Evolutionary conservation across 768 basidiomycete species (phyloP).

Genomic region (Tubosaeta sp.): DNA sequence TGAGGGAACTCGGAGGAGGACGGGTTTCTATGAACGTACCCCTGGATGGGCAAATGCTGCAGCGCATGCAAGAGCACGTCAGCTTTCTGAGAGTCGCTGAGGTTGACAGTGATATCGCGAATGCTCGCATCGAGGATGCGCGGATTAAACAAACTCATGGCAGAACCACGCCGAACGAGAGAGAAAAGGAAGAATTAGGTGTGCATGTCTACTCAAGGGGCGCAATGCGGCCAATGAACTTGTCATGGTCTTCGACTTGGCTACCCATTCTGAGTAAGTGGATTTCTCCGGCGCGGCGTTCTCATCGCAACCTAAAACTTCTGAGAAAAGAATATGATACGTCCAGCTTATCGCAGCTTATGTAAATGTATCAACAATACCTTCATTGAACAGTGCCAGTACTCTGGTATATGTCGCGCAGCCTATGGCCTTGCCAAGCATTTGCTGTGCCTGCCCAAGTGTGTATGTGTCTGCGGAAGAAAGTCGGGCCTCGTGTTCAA

Average conservation of each 20-base stretch:
- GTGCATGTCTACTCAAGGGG: constrained; percentile 5
- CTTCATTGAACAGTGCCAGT: too few species aligned
- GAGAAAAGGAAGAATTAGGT: background rate
- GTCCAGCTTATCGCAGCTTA: too few species aligned
- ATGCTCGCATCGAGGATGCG: constrained; percentile 75
- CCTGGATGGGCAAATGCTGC: constrained; percentile 70
- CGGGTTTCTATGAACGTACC: constrained; percentile 37
- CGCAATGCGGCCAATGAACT: constrained; percentile 16
- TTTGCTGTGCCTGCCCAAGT: too few species aligned
- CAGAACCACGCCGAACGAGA: background rate
- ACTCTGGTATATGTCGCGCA: too few species aligned
- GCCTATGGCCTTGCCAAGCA: too few species aligned
- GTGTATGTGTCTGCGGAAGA: too few species aligned
- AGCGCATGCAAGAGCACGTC: constrained; percentile 74
- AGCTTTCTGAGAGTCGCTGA: constrained; percentile 63
- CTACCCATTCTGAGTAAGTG: background rate
- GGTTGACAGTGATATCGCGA: constrained; percentile 55
- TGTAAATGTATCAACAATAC: too few species aligned
- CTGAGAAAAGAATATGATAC: too few species aligned
- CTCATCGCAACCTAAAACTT: background rate
- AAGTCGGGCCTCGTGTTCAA: background rate
- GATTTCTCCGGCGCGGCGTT: constrained; percentile 8
- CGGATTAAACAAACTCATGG: constrained; percentile 67
- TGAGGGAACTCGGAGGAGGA: constrained; percentile 9
- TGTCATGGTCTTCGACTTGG: constrained; percentile 3